Percentiles rank a stretch among this genome's conserved stretches.
These are phyloP conservation scores for Botrytis fabae DNA, from an alignment of 2,329 filamentous ascomycete species.

Conservation along the genomic window DNA sequence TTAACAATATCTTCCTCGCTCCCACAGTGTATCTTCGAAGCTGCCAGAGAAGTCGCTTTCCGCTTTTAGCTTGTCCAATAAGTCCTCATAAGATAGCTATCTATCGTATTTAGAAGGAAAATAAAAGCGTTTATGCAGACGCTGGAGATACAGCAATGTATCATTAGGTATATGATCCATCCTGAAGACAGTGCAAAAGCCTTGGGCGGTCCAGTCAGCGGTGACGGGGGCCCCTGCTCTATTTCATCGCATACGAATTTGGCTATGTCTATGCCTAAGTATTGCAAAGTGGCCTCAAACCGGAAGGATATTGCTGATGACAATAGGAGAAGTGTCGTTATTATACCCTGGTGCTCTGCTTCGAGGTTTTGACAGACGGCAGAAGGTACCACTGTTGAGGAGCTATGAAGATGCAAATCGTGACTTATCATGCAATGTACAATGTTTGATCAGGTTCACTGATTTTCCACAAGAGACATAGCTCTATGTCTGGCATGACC, in stretches of 20 bases:
- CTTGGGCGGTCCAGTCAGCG: neutral
- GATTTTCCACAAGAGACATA: neutral
- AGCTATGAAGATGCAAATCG: neutral
- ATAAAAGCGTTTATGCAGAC: fast-evolving
- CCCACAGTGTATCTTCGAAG: neutral
- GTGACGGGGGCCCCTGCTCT: too few relatives aligned
- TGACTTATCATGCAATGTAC: neutral
- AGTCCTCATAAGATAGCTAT: neutral
- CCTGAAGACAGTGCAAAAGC: neutral
- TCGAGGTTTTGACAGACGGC: neutral
- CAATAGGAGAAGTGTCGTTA: neutral
- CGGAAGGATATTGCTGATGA: neutral
- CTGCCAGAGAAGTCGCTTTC: neutral
- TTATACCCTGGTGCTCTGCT: neutral
- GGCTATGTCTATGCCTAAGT: neutral
- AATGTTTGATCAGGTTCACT: neutral
- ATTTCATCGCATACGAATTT: neutral
- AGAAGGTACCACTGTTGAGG: neutral
- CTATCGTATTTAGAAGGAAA: neutral
- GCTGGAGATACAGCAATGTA: neutral
- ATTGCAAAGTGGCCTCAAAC: neutral
- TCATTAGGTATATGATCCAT: neutral
- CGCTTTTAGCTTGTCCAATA: neutral
- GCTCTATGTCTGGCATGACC: neutral
- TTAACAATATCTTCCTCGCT: neutral